Base-by-base conservation (phyloP, 1,139 yeast genomes). In the Geotrichum klebahnii region DNA sequence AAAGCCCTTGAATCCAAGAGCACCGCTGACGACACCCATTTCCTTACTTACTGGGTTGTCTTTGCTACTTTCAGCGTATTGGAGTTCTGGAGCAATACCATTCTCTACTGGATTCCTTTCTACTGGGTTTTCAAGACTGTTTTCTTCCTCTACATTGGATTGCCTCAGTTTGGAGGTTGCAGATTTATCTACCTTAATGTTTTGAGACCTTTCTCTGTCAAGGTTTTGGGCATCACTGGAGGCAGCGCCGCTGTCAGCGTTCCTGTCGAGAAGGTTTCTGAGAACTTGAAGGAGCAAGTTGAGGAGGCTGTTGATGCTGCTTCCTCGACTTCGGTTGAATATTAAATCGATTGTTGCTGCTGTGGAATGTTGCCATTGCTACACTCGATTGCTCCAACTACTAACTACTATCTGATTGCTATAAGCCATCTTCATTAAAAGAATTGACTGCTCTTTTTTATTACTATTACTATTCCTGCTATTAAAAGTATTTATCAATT, bases 21-120 rank as follows among this genome's bases (percentile, higher is more conserved):
- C 31, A 73, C 81, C 43, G 71, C 73, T 35, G 97, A 89, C 66
- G 96, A 89, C 68, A 84, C 94, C 55, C 84, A 87, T 63, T 79
- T 85, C 68, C 78, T 92, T 65, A 84, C 96, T 33, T 90, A 92
- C 71, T 92, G 98, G 98, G 96, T 92, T 54, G 96, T 92, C 28
- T 92, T 87, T 67, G 96, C 97, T 29, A 82, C 81, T 63, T 80
- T 92, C 73, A 86, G 83, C 67, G 92, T 92, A 46, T 65, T 88
- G 62, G 99, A 92, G 73, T 92, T 88, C 77, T 92, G 97, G 97
- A 83, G 96, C 55, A 80, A 82, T 65, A 84, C 96, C 37, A 84
- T 94, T 61, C 77, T 90, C 57, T 87, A 86, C 77, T 86, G 96
- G 95, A 71, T 92, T 60, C 98, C 99, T 63, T 89, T 92, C 69